Evolutionary conservation across 495 filamentous ascomycete genomes (phyloP), one percentile per base, ranked within the genome.

Genomic region (Penicillium ucsense): DNA sequence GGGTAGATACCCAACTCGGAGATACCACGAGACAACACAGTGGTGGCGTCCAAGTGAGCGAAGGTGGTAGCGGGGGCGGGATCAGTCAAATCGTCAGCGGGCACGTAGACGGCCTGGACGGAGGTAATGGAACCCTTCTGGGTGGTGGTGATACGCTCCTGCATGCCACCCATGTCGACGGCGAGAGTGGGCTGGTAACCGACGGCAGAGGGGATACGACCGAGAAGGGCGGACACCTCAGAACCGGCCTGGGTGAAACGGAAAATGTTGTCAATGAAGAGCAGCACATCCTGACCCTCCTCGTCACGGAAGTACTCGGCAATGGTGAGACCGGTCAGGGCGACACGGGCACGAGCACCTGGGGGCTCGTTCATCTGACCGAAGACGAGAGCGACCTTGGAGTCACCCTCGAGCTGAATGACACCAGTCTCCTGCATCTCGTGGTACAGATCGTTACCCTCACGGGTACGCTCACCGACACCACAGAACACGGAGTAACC

Each of bases 251-350:
- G 94, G 62, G 92, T 98, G 86, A 98, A 98, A 67, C 92, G 88
- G 88, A 96, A 96, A 75, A 98, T 97, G 82, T 98, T 98, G 87
- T 97, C 92, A 74, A 96, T 96, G 81, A 91, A 95, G 73, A 95
- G 87, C 67, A 95, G 83, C 85, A 95, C 88, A 75, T 98, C 94
- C 80, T 97, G 94, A 62, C 92, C 92, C 72, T 96, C 90, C 65
- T 87, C 80, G 68, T 96, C 89, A 78, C 92, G 84, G 84, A 98
- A 98, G 71, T 94, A 89, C 71, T 97, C 90, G 53, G 89, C 88
- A 53, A 96, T 79, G 48, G 89, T 95, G 55, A 73, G 66, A 73
- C 84, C 92, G 68, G 92, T 98, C 60, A 98, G 85, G 68, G 92
- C 92, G 67, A 98, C 92, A 91, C 92, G 92, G 68, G 92, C 92